Conservation (phyloP, 345 rosid genomes). For the Eucalyptus microcorys region DNA sequence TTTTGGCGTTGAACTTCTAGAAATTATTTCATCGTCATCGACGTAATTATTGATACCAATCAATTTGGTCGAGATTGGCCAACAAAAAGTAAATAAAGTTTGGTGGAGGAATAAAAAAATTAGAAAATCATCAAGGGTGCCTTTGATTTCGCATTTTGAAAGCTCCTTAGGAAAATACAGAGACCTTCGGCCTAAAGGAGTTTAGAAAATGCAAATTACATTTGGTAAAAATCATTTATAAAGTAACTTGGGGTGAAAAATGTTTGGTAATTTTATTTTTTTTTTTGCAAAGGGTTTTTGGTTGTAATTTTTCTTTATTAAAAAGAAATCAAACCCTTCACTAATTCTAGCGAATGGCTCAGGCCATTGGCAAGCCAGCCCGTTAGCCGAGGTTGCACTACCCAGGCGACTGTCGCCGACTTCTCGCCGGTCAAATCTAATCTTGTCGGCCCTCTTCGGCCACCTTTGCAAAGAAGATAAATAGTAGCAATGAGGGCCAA, state of each 20-base stretch:
- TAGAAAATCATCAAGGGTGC: background rate
- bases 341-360: no score
- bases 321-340: background rate
- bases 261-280: no score
- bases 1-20: background rate
- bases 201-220: background rate
- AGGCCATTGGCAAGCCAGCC: fast-evolving
- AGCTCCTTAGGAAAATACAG: fast-evolving
- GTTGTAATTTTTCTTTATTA: no score
- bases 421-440: no score
- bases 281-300: no score
- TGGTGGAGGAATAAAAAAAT: background rate
- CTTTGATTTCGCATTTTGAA: no score
- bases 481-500: no score
- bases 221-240: background rate
- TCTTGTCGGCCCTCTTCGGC: fast-evolving
- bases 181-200: background rate
- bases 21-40: background rate
- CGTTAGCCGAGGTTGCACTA: fast-evolving
- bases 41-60: background rate
- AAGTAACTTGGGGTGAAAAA: background rate
- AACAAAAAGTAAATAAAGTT: background rate
- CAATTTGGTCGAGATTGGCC: background rate
- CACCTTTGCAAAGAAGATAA: background rate
- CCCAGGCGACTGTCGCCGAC: fast-evolving